Base-by-base conservation (phyloP, 179 eudicot species). In the Corrigiola litoralis region DNA sequence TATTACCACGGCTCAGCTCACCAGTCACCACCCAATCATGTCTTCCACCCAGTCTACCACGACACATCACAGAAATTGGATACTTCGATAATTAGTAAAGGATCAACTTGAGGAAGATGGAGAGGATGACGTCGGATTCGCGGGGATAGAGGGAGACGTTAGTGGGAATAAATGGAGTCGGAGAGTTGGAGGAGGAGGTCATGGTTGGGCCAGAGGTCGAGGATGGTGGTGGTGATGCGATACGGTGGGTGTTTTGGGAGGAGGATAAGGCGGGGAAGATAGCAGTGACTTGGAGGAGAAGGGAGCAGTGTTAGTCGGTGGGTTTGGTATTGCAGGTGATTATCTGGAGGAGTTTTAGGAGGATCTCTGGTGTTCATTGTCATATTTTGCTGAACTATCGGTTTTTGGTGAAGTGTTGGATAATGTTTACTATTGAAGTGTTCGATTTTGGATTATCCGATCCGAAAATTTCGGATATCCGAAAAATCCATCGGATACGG, bases 221-320 rank as follows among this genome's bases (percentile, higher is more conserved):
- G 56, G 54, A 72, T 4, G 16, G 25, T 4, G 48, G 84, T 64
- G 37, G 44, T n/a, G 50, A 23, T 23, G 20, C n/a, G 25, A 7
- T n/a, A 14, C 41, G 42, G 84, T 17, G 38, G 84, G 68, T 34
- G 57, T 18, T n/a, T n/a, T n/a, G n/a, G 46, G 63, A 42, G 21
- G 32, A 32, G 0, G 68, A 50, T 2, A 81, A 64, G 0, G 90
- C 81, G 0, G 97, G 97, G 16, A 90, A 83, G 53, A 90, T 90
- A 9, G 83, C 87, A 72, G 70, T 84, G 65, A 90, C 82, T 61
- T 90, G 95, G 56, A 90, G 90, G 63, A 90, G 83, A 0, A 90
- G 83, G 16, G 84, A 74, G 20, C 97, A 85, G 83, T 88, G 97
- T 78, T 88, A 90, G 51, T 95, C 95, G 66, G 95, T 80, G 67